These are phyloP conservation scores for Pseudohyphozyma bogoriensis DNA, from an alignment of 768 basidiomycete genomes.

Conservation along the genomic window DNA sequence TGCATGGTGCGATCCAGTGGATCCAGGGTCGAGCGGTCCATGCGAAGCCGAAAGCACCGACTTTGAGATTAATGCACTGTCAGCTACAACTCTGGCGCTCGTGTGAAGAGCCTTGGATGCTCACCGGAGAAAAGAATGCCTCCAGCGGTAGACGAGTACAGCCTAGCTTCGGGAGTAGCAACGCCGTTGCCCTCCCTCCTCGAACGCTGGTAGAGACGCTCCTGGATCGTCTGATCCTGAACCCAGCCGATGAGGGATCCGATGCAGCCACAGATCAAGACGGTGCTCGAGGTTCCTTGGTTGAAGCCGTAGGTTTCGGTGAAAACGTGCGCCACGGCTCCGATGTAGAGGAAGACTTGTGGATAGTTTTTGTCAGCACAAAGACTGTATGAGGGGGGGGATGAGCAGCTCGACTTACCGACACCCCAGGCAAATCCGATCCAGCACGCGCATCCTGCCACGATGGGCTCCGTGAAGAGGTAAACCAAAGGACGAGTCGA, in stretches of 20 bases:
- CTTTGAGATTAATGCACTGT: no score
- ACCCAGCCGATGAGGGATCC: slow-evolving; percentile 9
- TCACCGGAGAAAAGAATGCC: slow-evolving; percentile 9
- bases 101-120: no score
- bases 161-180: slow-evolving; percentile 27
- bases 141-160: slow-evolving; percentile 16
- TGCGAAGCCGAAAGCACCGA: neutral
- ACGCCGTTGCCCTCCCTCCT: slow-evolving; percentile 20
- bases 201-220: slow-evolving; percentile 16
- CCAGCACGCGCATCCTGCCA: neutral
- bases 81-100: no score
- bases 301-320: slow-evolving; percentile 18
- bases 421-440: neutral
- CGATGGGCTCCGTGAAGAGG: slow-evolving; percentile 27
- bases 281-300: slow-evolving; percentile 11
- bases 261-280: slow-evolving; percentile 28
- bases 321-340: slow-evolving; percentile 17
- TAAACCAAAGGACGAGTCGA: slow-evolving; percentile 13
- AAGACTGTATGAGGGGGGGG: no score
- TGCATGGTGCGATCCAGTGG: slow-evolving; percentile 28
- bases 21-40: slow-evolving; percentile 28
- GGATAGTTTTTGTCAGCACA: no score
- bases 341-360: neutral
- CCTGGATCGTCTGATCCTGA: slow-evolving; percentile 12
- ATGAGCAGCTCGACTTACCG: no score